phyloP scores from a whole-genome alignment of 108 stramenopile species.

The Hondaea fermentalgiana region DNA sequence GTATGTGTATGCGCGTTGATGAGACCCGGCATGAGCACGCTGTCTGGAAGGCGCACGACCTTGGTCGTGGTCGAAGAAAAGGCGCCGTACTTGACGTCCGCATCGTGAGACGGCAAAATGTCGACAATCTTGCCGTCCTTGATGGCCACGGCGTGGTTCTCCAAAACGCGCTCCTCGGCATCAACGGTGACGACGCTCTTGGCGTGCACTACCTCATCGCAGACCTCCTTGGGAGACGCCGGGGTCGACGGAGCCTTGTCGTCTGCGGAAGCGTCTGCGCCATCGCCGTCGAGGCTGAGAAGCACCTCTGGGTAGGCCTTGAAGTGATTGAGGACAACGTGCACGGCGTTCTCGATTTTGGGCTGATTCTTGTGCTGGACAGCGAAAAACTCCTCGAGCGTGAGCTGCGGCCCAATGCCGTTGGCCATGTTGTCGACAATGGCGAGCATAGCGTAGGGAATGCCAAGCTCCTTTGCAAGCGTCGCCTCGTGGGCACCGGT shows the following conservation, averaged over 20 bases:
- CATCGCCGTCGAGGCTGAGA: neutral
- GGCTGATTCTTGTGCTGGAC: constrained; percentile 1
- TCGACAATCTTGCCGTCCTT: constrained; percentile 14
- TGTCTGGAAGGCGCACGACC: neutral
- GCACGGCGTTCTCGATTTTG: neutral
- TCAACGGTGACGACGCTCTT: constrained; percentile 1
- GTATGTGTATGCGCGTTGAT: constrained; percentile 29
- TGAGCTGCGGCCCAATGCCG: constrained; percentile 15
- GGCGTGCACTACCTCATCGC: constrained; percentile 23
- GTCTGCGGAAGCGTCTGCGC: neutral
- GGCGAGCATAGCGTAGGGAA: constrained; percentile 19
- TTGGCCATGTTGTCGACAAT: constrained; percentile 24
- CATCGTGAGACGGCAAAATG: neutral
- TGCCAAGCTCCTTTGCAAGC: neutral
- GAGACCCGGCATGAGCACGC: constrained; percentile 21
- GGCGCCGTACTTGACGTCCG: neutral
- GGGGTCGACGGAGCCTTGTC: neutral
- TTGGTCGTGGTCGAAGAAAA: neutral
- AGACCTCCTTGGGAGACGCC: neutral
- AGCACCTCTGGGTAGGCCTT: neutral
- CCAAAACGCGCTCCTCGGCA: neutral
- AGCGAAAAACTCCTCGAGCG: constrained; percentile 13
- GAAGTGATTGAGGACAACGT: neutral
- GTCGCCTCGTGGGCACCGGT: constrained; percentile 27
- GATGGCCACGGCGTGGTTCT: constrained; percentile 18